Conservation (phyloP, 192 early-diverging fungal species). For the Coemansia sp. region DNA sequence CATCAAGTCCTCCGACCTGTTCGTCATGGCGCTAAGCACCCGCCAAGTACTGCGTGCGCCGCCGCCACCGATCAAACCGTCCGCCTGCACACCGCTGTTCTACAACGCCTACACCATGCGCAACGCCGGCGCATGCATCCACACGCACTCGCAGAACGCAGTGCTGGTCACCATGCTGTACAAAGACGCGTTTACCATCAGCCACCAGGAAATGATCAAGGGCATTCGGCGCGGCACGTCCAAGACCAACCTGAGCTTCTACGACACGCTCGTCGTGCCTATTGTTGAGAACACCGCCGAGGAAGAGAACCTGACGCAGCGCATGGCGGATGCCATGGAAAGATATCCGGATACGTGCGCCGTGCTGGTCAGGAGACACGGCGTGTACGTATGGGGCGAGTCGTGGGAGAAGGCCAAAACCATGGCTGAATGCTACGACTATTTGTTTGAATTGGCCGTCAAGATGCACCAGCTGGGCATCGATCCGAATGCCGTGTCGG, state of each 20-base stretch:
- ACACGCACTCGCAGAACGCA: slow-evolving; percentile 95
- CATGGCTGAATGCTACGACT: slow-evolving; percentile 99
- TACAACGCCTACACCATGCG: slow-evolving; percentile 89
- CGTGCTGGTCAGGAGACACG: slow-evolving; percentile 91
- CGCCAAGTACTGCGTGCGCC: slow-evolving; percentile 70
- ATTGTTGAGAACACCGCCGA: slow-evolving; percentile 96
- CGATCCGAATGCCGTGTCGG: slow-evolving; percentile 61
- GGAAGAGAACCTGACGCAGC: slow-evolving; percentile 85
- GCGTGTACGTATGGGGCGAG: slow-evolving; percentile 97
- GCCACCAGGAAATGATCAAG: slow-evolving; percentile 99
- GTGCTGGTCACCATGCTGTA: slow-evolving; percentile 90
- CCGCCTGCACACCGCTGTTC: slow-evolving; percentile 94
- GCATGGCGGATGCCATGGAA: slow-evolving; percentile 87
- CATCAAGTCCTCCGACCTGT: slow-evolving; percentile 81
- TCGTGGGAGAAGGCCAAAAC: slow-evolving; percentile 96
- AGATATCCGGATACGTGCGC: slow-evolving; percentile 89
- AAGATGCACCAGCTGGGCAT: slow-evolving; percentile 87
- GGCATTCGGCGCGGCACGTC: slow-evolving; percentile 80
- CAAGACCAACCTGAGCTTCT: slow-evolving; percentile 67
- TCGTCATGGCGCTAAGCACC: slow-evolving; percentile 69
- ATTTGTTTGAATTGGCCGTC: slow-evolving; percentile 95
- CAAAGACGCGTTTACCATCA: slow-evolving; percentile 78
- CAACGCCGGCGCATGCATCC: slow-evolving; percentile 87
- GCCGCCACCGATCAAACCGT: slow-evolving; percentile 66
- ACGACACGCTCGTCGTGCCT: slow-evolving; percentile 83